Evolutionary conservation across 176 grass and related monocot genomes (phyloP).

Genomic region (Phragmites australis): DNA sequence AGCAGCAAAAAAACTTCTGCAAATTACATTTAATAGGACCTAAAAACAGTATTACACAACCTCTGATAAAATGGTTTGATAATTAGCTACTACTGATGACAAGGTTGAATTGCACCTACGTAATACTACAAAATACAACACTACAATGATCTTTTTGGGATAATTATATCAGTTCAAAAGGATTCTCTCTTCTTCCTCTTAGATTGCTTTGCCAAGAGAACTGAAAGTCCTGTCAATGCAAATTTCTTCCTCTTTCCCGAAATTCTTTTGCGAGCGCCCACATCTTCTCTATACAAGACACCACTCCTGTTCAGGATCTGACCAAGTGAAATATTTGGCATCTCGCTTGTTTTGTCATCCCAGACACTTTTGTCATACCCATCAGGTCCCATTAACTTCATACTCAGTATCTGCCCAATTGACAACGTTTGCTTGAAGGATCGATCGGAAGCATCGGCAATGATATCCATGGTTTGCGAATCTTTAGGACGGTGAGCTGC

Average conservation of each 20-base stretch:
- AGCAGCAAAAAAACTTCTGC: slow-evolving; percentile 22
- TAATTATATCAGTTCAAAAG: slow-evolving; percentile 21
- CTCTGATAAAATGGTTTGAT: neutral
- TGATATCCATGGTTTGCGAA: slow-evolving; percentile 30
- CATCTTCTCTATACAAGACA: slow-evolving; percentile 35
- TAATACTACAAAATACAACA: neutral
- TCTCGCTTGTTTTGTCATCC: slow-evolving; percentile 53
- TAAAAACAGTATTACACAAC: neutral
- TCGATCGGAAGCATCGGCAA: slow-evolving; percentile 41
- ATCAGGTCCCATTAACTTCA: slow-evolving; percentile 75
- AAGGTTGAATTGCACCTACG: slow-evolving; percentile 33
- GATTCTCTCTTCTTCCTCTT: slow-evolving; percentile 83
- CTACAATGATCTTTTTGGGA: neutral
- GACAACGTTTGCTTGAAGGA: slow-evolving; percentile 62
- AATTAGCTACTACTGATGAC: neutral
- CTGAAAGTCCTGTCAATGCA: slow-evolving; percentile 61
- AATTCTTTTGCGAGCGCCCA: slow-evolving; percentile 10
- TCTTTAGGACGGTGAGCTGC: slow-evolving; percentile 35
- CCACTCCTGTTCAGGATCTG: slow-evolving; percentile 77
- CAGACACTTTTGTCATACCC: slow-evolving; percentile 51
- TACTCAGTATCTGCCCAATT: slow-evolving; percentile 90
- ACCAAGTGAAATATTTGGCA: slow-evolving; percentile 63
- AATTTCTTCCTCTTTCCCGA: slow-evolving; percentile 83
- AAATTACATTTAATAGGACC: neutral
- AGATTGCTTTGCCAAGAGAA: slow-evolving; percentile 68